Conservation (phyloP, 1,284 basidiomycete genomes). For the Cerrena zonata region DNA sequence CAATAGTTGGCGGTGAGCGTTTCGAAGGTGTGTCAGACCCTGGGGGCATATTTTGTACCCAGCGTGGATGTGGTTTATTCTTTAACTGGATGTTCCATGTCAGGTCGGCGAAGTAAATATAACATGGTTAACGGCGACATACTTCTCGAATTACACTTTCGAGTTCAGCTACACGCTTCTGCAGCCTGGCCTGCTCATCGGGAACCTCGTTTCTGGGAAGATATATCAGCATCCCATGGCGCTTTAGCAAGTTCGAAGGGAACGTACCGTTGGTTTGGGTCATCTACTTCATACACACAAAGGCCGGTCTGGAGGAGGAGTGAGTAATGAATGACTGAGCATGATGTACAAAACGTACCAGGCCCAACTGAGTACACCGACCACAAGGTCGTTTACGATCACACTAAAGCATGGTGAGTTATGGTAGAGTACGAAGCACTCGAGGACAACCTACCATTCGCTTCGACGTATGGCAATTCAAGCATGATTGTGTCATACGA, state of each 20-base stretch:
- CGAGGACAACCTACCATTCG: conserved; percentile 52
- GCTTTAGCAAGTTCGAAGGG: neutral
- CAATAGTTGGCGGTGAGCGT: neutral
- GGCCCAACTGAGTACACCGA: conserved; percentile 66
- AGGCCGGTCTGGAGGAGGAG: conserved; percentile 55
- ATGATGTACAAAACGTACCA: conserved; percentile 38
- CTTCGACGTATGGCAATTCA: conserved; percentile 73
- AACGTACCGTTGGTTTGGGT: conserved; percentile 51
- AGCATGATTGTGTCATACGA: conserved; percentile 59
- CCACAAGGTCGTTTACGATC: conserved; percentile 68
- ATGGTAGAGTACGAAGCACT: neutral
- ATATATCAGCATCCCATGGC: neutral
- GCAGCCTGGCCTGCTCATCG: conserved; percentile 62
- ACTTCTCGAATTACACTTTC: conserved; percentile 80
- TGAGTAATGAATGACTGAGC: neutral
- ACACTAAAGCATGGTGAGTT: conserved; percentile 37
- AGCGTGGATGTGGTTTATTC: conserved; percentile 68
- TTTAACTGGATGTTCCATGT: conserved; percentile 37
- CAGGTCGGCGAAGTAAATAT: conserved; percentile 8
- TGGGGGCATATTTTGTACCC: conserved; percentile 27
- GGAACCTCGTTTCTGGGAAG: conserved; percentile 23
- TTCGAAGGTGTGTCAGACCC: neutral
- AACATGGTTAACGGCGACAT: conserved; percentile 4
- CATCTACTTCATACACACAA: conserved; percentile 81
- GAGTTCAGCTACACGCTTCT: conserved; percentile 73